Evolutionary conservation across 2,329 filamentous ascomycete genomes (phyloP).

Genomic region (Penicillium digitatum): DNA sequence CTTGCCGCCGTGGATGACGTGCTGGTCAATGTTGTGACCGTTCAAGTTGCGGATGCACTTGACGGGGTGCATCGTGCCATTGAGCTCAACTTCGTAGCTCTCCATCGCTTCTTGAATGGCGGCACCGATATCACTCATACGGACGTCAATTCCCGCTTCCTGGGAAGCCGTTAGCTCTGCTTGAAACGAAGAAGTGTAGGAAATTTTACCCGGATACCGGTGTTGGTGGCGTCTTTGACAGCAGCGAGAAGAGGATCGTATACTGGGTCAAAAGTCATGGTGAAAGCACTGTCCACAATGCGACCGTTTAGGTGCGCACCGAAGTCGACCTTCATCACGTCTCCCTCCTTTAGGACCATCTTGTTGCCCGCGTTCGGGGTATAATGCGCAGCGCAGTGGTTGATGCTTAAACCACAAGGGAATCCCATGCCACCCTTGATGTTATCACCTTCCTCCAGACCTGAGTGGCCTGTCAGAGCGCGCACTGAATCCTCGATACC

Average conservation of each 20-base stretch:
- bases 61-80: constrained; percentile 71
- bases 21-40: constrained; percentile 84
- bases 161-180: constrained; percentile 29
- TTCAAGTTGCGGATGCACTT: constrained; percentile 84
- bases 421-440: constrained; percentile 80
- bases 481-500: constrained; percentile 82
- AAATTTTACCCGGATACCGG: constrained; percentile 62
- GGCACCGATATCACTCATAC: constrained; percentile 78
- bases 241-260: constrained; percentile 65
- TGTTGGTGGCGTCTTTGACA: constrained; percentile 66
- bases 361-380: constrained; percentile 86
- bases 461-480: constrained; percentile 70
- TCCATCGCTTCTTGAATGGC: constrained; percentile 90
- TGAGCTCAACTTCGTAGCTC: constrained; percentile 82
- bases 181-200: background rate
- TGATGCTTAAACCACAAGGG: constrained; percentile 76
- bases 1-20: constrained; percentile 86
- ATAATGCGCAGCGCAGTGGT: constrained; percentile 82
- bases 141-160: constrained; percentile 88
- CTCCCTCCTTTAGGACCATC: constrained; percentile 59
- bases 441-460: constrained; percentile 72
- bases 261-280: constrained; percentile 63
- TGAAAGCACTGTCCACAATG: constrained; percentile 69
- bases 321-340: constrained; percentile 72
- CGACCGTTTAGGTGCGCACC: constrained; percentile 67